Base-by-base conservation (phyloP, 768 basidiomycete species). In the Sarcodon sp. region DNA sequence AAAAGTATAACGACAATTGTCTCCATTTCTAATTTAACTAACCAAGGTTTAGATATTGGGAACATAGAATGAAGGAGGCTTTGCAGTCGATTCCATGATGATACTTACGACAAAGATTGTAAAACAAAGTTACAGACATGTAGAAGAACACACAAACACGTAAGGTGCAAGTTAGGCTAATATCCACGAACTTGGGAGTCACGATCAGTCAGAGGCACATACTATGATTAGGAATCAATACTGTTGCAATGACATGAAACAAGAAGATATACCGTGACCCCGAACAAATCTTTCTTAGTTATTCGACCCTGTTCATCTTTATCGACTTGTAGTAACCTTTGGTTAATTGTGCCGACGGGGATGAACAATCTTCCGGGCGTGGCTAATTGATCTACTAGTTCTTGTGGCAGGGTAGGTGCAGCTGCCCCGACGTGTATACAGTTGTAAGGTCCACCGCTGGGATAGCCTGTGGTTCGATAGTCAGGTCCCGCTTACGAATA, bases 391-490 rank as follows among this genome's bases (percentile, higher is more conserved):
- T 85, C 77, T 31, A 97, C 62, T 1, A 98, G 74, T 0, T 71
- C 62, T 16, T 73, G 61, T 0, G 93, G 92, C 11, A 91, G 64
- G 0, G 58, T 69, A 0, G 87, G 83, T 0, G 93, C 81, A 0
- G 94, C 93, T 0, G 94, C 94, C 3, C 94, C 94, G 35, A 97
- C 93, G 55, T 98, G 93, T 45, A 97, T 96, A 0, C 79, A 83
- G 51, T 89, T 52, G 16, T 55, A 62, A 1, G 62, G 62, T 0
- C 53, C 62, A 32, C 48, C 47, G n/a, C 49, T 51, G 4, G 54
- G 46, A 13, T 50, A 51, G 7, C 60, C 60, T 60, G 27, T 34
- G 35, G 21, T 12, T 5, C n/a, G 46, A 16, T 21, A 33, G 37
- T 32, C 31, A n/a, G 18, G 15, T 15, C 13, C 6, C 16, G 16